phyloP scores from a whole-genome alignment of 805 yeast species.

The Jamesozyma spencerorum region DNA sequence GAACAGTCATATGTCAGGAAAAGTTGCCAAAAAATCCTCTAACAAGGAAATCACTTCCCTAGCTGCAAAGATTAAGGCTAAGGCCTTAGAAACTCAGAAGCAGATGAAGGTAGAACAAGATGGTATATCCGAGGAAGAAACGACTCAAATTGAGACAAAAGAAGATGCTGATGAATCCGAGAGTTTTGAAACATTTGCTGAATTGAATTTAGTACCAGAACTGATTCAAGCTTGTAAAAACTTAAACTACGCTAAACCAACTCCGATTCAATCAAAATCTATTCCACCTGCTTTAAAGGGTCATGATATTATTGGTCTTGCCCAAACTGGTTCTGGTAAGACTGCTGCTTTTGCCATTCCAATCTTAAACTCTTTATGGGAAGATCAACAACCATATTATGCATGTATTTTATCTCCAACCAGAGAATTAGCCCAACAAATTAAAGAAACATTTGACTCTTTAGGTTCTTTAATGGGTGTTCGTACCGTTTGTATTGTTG shows the following conservation, averaged over 20 bases:
- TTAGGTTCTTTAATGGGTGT: slow-evolving; percentile 87
- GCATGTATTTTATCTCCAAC: slow-evolving; percentile 86
- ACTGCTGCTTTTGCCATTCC: slow-evolving; percentile 98
- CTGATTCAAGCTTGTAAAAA: slow-evolving; percentile 68
- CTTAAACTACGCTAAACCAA: slow-evolving; percentile 71
- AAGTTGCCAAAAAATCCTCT: slow-evolving; percentile 9
- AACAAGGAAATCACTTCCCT: slow-evolving; percentile 33
- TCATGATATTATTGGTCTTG: slow-evolving; percentile 88
- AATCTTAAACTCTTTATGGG: slow-evolving; percentile 81
- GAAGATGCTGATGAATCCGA: slow-evolving; percentile 17
- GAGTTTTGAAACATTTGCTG: slow-evolving; percentile 37
- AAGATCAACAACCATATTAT: slow-evolving; percentile 77
- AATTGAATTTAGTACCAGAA: slow-evolving; percentile 64
- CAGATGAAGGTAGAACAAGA: slow-evolving; percentile 6
- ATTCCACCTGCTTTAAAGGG: slow-evolving; percentile 88
- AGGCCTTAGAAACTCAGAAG: slow-evolving; percentile 31
- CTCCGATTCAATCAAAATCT: slow-evolving; percentile 88
- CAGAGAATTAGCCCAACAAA: slow-evolving; percentile 77
- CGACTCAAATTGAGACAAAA: slow-evolving; percentile 7
- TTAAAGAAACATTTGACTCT: slow-evolving; percentile 91
- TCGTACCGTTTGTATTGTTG: slow-evolving; percentile 81
- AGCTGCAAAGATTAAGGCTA: slow-evolving; percentile 47
- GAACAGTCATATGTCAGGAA: slow-evolving; percentile 6
- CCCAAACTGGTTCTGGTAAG: slow-evolving; percentile 97
- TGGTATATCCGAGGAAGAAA: slow-evolving; percentile 6